Evolutionary conservation across 371 early-diverging fungal species (phyloP), one percentile per base, ranked within the genome.

Genomic region (Actinomucor elegans): DNA sequence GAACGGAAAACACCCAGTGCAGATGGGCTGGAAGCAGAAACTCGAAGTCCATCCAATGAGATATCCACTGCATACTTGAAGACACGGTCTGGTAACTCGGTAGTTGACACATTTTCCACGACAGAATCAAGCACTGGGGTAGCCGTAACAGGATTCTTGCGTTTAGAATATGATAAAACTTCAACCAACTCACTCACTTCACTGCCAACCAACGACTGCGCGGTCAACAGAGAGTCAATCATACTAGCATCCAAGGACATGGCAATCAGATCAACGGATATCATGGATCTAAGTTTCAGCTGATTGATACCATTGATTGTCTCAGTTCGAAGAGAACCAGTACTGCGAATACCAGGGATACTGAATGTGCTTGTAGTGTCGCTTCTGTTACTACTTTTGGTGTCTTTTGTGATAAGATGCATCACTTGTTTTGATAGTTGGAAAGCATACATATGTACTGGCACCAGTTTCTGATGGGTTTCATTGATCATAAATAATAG

Each of bases 101-200:
- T 4, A 48, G 54, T 40, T 51, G 43, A 15, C 44, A 14, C 28
- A 6, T 21, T 23, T 5, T 28, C 18, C 4, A 15, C 23, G 3
- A 23, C 20, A 5, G 44, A 5, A 20, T 36, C 7, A 31, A 2
- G 14, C 2, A 6, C 24, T 6, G 46, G 11, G 12, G 35, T 18
- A 17, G 24, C 5, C 15, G 15, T 24, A 18, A 28, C 6, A 14
- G 61, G 32, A 7, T 34, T 58, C 11, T 43, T 46, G 5, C 17
- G 42, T 21, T 72, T 76, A 2, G 78, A 80, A 47, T 85, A 90
- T 8, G 85, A 54, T 14, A 89, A 45, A 1, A 89, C 77, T 38
- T 92, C 92, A 5, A 90, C 57, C 17, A 90, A 66, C 37, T 93
- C 94, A 51, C 85, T 91, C 35, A 90, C 59, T 65, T 93, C 94